Evolutionary conservation across 371 early-diverging fungal genomes (phyloP), one percentile per base, ranked within the genome.

Genomic region (Umbelopsis sp.): DNA sequence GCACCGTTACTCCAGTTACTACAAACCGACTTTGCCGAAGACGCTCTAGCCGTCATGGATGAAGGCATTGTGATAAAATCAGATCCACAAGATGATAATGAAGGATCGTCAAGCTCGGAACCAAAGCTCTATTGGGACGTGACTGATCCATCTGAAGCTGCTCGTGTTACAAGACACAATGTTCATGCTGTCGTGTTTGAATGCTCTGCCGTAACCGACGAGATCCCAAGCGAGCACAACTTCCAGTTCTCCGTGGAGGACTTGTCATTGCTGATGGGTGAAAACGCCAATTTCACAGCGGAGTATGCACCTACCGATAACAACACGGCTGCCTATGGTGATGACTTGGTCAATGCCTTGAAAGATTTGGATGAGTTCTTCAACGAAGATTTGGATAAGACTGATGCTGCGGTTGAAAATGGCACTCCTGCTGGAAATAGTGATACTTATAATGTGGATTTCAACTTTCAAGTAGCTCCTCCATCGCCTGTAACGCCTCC

Each of bases 31-130:
- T 87, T 85, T 68, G 88, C 88, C 0, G 87, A 87, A 24, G 86
- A 88, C 25, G 93, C 93, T 1, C 72, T 92, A 4, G 79, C 80
- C 11, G 91, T 93, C 3, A 67, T 94, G 63, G 93, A 93, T 64
- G 86, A 86, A 38, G 86, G 88, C 7, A 85, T 93, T 69, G 69
- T 74, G 1, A 82, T 82, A 0, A 70, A 72, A 3, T 63, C 70
- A 6, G 44, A 68, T 29, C 67, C 64, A 67, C 52, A 68, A 53
- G 45, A 69, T 41, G 38, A 41, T 29, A 52, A 35, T 1, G 65
- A 65, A 25, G 63, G 50, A 2, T 63, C 38, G 41, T 24, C 62
- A 74, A 45, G 51, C 64, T 45, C 65, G 20, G 70, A 51, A n/a
- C 65, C 63, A 25, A 69, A 57, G 32, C 71, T 29, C 62, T 44